phyloP scores from a whole-genome alignment of 371 early-diverging fungal species.

The Syncephalastrum contaminatum region DNA sequence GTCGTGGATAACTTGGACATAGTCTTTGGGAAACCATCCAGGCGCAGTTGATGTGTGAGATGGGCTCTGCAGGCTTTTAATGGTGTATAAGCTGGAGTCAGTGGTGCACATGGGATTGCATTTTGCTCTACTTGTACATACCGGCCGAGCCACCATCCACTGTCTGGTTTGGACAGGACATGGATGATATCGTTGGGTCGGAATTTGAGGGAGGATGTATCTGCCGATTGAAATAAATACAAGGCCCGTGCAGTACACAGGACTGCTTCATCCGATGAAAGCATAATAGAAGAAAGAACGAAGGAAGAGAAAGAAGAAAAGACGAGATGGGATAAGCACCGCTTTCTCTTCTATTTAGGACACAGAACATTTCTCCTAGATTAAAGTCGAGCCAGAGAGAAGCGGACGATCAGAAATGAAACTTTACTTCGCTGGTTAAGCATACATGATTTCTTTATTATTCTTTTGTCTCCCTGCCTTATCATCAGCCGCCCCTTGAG shows the following conservation, averaged over 20 bases:
- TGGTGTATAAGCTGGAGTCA: slow-evolving; percentile 6
- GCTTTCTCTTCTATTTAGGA: no score
- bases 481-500: no score
- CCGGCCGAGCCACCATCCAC: slow-evolving; percentile 93
- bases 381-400: no score
- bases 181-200: slow-evolving; percentile 77
- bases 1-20: slow-evolving; percentile 57
- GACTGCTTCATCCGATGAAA: background rate
- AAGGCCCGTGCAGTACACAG: slow-evolving; percentile 12
- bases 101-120: background rate
- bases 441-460: no score
- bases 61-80: slow-evolving; percentile 19
- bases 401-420: no score
- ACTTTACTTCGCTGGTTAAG: no score
- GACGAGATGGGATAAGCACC: background rate
- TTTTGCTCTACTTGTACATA: slow-evolving; percentile 11
- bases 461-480: no score
- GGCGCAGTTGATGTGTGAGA: slow-evolving; percentile 24
- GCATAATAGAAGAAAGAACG: slow-evolving; percentile 1
- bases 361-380: no score
- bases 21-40: slow-evolving; percentile 93
- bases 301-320: slow-evolving; percentile 4
- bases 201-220: slow-evolving; percentile 71
- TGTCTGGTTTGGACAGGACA: slow-evolving; percentile 76
- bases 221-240: slow-evolving; percentile 43